Evolutionary conservation across 208 protist species (phyloP).

Genomic region (Crithidia expoeki): DNA sequence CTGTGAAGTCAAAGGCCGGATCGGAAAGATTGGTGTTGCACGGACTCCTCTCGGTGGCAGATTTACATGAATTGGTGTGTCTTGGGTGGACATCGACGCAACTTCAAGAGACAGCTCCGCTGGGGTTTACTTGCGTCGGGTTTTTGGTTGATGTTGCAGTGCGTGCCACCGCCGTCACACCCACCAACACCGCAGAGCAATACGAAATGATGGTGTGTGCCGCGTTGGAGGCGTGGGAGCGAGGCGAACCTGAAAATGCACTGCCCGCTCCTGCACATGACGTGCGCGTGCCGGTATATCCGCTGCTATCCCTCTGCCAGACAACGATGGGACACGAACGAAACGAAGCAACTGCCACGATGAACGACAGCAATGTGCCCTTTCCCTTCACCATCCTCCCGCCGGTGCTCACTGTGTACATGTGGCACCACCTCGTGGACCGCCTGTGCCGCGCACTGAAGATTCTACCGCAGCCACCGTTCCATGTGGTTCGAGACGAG

Average conservation of each 20-base stretch:
- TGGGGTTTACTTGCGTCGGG: conserved; percentile 26
- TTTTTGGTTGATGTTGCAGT: conserved; percentile 23
- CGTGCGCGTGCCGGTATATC: conserved; percentile 20
- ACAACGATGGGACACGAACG: not conserved
- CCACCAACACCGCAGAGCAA: not conserved
- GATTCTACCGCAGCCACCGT: conserved; percentile 6
- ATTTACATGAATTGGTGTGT: conserved; percentile 31
- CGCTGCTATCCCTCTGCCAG: conserved; percentile 16
- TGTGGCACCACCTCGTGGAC: conserved; percentile 33
- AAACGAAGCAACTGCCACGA: not conserved
- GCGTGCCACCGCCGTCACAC: not conserved
- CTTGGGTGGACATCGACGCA: conserved; percentile 18
- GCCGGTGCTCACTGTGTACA: conserved; percentile 28
- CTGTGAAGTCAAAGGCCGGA: not conserved
- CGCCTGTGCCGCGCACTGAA: conserved; percentile 21
- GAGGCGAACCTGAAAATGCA: not conserved
- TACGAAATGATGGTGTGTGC: conserved; percentile 11
- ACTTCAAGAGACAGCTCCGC: conserved; percentile 14
- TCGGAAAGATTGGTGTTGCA: not conserved
- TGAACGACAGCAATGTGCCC: not conserved
- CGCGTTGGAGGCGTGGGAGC: conserved; percentile 16
- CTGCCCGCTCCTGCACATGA: not conserved
- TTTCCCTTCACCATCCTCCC: conserved; percentile 31
- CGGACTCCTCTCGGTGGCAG: conserved; percentile 33
- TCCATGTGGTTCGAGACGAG: not conserved